Base-by-base conservation (phyloP, 371 early-diverging fungal species). In the Haplosporangium sp. region DNA sequence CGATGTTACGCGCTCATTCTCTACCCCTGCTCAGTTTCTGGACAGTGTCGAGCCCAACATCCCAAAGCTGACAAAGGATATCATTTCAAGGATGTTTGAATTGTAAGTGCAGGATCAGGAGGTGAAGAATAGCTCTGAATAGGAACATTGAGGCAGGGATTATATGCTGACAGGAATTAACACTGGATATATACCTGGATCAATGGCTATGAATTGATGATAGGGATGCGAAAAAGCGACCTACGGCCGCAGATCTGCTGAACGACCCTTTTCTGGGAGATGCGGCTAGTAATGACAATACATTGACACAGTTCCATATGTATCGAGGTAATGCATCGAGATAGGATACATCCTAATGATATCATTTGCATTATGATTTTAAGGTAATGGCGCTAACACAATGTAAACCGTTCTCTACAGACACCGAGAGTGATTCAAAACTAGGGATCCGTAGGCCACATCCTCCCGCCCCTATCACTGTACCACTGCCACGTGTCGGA, bases 191-290 rank as follows among this genome's bases (percentile, higher is more conserved):
- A 29, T 29, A 29, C 29, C 29, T 29, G 29, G 29, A 29, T 29
- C 29, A 29, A 29, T 29, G 29, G 29, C 29, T 4, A 29, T 4
- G 29, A 29, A 29, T 29, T 29, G 29, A 3, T 50, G 50, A 18
- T 65, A 82, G 69, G n/a, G 91, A 92, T 75, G 88, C 89, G 23
- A 85, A 83, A 48, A 86, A 87, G 67, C 83, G 93, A 16, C 89
- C 90, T 1, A 89, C 89, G 8, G 91, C 91, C 0, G 81, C 90
- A 61, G 93, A 93, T 52, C 70, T 92, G 0, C 80, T 93, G 61
- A 89, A 86, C n/a, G 86, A 91, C 56, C 84, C 90, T 18, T 90
- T 93, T 59, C 89, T 93, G 51, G 67, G 74, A 43, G 83, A 83
- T 52, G 84, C 82, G 55, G 56, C 79, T 3, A 52, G 38, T 7